Evolutionary conservation across 2,329 filamentous ascomycete genomes (phyloP).

Genomic region (Aureobasidium uvarum): DNA sequence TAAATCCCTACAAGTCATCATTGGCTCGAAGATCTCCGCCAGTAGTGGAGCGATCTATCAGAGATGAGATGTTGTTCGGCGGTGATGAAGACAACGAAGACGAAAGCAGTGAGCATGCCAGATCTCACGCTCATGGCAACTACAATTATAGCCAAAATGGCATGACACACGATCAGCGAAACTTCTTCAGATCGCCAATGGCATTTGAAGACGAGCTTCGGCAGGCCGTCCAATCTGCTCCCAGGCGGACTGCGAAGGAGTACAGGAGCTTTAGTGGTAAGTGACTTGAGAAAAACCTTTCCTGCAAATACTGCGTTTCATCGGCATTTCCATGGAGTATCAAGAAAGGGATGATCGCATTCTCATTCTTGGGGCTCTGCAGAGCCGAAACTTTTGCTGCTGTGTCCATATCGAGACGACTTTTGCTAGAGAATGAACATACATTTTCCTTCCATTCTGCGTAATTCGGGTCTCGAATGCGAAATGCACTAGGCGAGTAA

Average conservation of each 20-base stretch:
- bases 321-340: background rate
- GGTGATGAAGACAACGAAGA: background rate
- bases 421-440: background rate
- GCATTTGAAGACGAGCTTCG: background rate
- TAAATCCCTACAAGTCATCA: background rate
- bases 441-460: background rate
- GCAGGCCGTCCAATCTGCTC: background rate
- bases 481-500: background rate
- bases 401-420: background rate
- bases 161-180: background rate
- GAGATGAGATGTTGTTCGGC: conserved; percentile 29
- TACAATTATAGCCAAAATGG: background rate
- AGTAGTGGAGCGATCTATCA: background rate
- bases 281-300: background rate
- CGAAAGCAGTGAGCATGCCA: background rate
- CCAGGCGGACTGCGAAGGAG: background rate
- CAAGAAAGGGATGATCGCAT: too few relatives aligned
- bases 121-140: background rate
- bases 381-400: background rate
- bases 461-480: background rate
- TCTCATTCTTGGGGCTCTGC: background rate
- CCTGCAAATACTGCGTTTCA: background rate
- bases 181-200: background rate
- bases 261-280: background rate
- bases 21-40: background rate